Evolutionary conservation across 2,329 filamentous ascomycete genomes (phyloP).

Genomic region (Trichophyton equinum): DNA sequence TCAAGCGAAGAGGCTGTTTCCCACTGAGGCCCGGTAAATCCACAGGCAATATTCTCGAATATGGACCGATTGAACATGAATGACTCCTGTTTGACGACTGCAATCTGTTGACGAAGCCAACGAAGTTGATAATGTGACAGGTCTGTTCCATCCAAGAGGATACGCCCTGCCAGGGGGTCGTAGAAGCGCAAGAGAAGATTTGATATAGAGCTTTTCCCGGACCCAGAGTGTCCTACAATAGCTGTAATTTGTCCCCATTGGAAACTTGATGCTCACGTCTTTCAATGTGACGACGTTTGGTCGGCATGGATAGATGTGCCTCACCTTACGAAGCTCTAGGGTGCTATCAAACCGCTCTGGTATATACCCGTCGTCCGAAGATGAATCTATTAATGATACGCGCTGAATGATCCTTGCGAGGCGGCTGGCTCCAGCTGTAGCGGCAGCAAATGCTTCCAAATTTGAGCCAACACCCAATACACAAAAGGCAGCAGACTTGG

Average conservation of each 20-base stretch:
- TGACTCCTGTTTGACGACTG: slow-evolving; percentile 77
- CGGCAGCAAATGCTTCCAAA: slow-evolving; percentile 61
- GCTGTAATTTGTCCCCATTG: slow-evolving; percentile 27
- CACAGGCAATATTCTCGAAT: slow-evolving; percentile 59
- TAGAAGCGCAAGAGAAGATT: slow-evolving; percentile 38
- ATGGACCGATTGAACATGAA: slow-evolving; percentile 73
- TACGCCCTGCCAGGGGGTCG: slow-evolving; percentile 42
- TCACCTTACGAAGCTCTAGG: slow-evolving; percentile 61
- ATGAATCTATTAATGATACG: slow-evolving; percentile 59
- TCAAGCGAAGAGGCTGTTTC: slow-evolving; percentile 41
- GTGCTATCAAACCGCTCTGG: slow-evolving; percentile 52
- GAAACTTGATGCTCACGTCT: slow-evolving; percentile 24
- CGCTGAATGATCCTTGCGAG: slow-evolving; percentile 79
- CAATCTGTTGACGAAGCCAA: slow-evolving; percentile 56
- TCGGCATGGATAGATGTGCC: slow-evolving; percentile 26
- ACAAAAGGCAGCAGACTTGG: slow-evolving; percentile 75
- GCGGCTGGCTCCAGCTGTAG: slow-evolving; percentile 61
- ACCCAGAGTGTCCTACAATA: slow-evolving; percentile 49
- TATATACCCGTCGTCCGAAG: slow-evolving; percentile 49
- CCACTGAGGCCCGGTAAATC: slow-evolving; percentile 38
- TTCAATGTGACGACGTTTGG: slow-evolving; percentile 29
- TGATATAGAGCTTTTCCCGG: slow-evolving; percentile 47
- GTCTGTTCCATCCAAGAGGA: slow-evolving; percentile 39
- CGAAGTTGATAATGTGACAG: slow-evolving; percentile 21
- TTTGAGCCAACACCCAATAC: slow-evolving; percentile 68